Percentiles rank a stretch among this genome's conserved stretches.
phyloP scores from a whole-genome alignment of 2,329 filamentous ascomycete genomes.

The Neofusicoccum umdonicola region DNA sequence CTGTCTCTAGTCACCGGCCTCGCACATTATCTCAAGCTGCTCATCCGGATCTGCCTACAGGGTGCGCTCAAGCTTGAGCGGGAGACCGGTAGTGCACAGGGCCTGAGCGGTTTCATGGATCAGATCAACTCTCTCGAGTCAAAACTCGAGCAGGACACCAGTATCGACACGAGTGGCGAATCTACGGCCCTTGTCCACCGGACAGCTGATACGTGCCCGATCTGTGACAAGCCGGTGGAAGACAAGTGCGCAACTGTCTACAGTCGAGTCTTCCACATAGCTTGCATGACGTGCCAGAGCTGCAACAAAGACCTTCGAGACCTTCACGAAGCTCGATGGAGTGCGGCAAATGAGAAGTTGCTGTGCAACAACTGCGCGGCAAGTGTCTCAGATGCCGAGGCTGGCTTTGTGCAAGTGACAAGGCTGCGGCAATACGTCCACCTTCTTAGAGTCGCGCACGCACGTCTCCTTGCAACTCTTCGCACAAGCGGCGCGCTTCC shows the following conservation, averaged over 20 bases:
- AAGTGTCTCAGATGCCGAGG: conserved; percentile 55
- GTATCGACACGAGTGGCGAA: conserved; percentile 41
- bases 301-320: conserved; percentile 73
- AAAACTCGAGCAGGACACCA: conserved; percentile 35
- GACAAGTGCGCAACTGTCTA: conserved; percentile 81
- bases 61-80: conserved; percentile 88
- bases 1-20: conserved; percentile 94
- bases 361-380: conserved; percentile 69
- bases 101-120: conserved; percentile 77
- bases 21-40: conserved; percentile 93
- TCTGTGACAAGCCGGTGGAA: conserved; percentile 85
- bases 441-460: conserved; percentile 84
- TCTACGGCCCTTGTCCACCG: conserved; percentile 44
- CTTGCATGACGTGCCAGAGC: conserved; percentile 68
- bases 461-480: conserved; percentile 81
- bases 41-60: conserved; percentile 95
- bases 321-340: conserved; percentile 69
- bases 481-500: conserved; percentile 79
- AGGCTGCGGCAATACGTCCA: conserved; percentile 95
- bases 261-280: conserved; percentile 78
- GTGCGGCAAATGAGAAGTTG: conserved; percentile 63
- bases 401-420: conserved; percentile 71
- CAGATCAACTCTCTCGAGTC: conserved; percentile 79
- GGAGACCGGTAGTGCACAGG: conserved; percentile 71
- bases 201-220: conserved; percentile 70